These are phyloP conservation scores for Eimeria tenella DNA, from an alignment of 169 alveolate species.

Conservation along the genomic window DNA sequence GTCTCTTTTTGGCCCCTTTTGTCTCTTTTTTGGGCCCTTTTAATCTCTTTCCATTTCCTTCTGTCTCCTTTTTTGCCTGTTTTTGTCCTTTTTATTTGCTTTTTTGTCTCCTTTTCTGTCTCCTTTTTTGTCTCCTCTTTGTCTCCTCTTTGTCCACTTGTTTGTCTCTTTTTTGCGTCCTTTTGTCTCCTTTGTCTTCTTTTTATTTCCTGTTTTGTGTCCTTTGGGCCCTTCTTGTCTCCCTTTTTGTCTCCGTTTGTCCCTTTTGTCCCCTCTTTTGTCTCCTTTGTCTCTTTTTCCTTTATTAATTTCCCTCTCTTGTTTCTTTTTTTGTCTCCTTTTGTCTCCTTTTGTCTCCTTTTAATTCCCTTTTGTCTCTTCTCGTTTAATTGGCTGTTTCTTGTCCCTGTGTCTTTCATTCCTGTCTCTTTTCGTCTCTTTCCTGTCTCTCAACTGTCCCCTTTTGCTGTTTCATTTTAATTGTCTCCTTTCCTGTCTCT, in stretches of 20 bases:
- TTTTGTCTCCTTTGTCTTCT: not conserved
- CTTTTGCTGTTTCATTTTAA: not conserved
- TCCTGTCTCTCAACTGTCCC: not conserved
- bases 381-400: not conserved
- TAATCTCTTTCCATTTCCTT: too few relatives aligned
- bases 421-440: not conserved
- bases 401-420: not conserved
- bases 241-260: not conserved
- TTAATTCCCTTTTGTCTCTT: not conserved
- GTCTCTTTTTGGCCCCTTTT: too few relatives aligned
- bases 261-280: not conserved
- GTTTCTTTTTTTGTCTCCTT: not conserved
- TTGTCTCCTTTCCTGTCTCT: conserved; percentile 4
- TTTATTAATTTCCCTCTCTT: not conserved
- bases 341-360: not conserved
- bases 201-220: not conserved
- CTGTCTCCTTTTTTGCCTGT: too few relatives aligned
- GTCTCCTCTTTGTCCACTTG: not conserved
- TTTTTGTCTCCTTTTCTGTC: too few relatives aligned
- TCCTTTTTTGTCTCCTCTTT: too few relatives aligned
- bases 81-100: too few relatives aligned
- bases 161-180: not conserved
- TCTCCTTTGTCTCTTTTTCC: not conserved
- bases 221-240: too few relatives aligned
- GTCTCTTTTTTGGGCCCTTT: too few relatives aligned